These are phyloP conservation scores for Vitrella brassicaformis DNA, from an alignment of 73 alveolate species.

Conservation along the genomic window DNA sequence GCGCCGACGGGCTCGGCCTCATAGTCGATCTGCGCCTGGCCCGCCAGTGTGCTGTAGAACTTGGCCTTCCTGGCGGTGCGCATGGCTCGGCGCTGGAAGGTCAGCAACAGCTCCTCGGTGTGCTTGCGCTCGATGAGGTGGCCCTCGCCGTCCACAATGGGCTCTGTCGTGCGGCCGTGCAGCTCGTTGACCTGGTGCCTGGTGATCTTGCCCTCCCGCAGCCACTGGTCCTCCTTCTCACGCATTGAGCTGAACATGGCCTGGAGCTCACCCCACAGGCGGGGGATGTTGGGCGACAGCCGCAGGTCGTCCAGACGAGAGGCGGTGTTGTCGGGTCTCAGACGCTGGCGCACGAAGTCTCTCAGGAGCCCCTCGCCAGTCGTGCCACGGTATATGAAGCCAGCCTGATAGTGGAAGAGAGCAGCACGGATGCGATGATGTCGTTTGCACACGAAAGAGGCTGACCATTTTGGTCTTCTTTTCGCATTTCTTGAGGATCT, in stretches of 20 bases:
- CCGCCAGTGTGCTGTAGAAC: background rate
- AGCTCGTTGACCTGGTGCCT: no score
- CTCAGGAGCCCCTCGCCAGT: background rate
- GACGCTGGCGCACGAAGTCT: slow-evolving; percentile 14
- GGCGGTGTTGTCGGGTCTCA: slow-evolving; percentile 17
- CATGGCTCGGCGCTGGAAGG: background rate
- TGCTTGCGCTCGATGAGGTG: no score
- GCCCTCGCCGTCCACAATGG: no score
- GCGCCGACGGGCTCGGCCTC: background rate
- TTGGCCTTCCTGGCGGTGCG: background rate
- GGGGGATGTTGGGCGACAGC: background rate
- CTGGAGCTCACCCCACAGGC: no score
- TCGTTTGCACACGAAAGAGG: background rate
- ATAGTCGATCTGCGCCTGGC: background rate
- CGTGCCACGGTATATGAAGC: no score
- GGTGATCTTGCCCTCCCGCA: background rate
- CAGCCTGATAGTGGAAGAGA: no score
- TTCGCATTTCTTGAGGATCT: background rate
- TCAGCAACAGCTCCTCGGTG: no score
- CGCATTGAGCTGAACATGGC: no score
- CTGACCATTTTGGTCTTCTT: background rate
- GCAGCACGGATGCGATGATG: no score
- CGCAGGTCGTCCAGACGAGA: background rate
- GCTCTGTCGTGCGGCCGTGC: no score
- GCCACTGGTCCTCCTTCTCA: background rate